Percentiles rank a stretch among this genome's conserved stretches.
Conservation (phyloP, 1,139 yeast species). For the Kluyveromyces sp. region DNA sequence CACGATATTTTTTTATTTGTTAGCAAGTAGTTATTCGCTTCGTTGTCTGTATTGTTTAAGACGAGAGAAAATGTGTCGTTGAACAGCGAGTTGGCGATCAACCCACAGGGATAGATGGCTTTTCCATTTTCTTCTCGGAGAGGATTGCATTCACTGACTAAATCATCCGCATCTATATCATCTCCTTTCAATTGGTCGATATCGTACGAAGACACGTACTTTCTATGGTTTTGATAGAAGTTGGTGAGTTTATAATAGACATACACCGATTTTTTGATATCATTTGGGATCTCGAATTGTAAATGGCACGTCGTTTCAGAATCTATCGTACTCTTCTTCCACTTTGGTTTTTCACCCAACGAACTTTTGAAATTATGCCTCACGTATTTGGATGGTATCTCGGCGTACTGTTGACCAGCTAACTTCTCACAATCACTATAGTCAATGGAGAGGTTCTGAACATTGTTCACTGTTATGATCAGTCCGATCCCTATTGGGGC, state of each 20-base stretch:
- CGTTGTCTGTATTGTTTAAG: slow-evolving; percentile 24
- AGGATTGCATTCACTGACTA: slow-evolving; percentile 71
- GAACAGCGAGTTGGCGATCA: slow-evolving; percentile 87
- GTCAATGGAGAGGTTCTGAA: slow-evolving; percentile 51
- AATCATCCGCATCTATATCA: slow-evolving; percentile 40
- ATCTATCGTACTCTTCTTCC: slow-evolving; percentile 45
- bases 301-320: slow-evolving; percentile 42
- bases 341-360: slow-evolving; percentile 41
- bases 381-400: slow-evolving; percentile 47
- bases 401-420: slow-evolving; percentile 35
- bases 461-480: slow-evolving; percentile 50
- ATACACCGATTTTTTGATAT: slow-evolving; percentile 54
- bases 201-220: slow-evolving; percentile 67
- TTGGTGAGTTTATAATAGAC: slow-evolving; percentile 66
- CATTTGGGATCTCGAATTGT: slow-evolving; percentile 53
- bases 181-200: slow-evolving; percentile 56
- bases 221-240: slow-evolving; percentile 72
- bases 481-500: slow-evolving; percentile 72
- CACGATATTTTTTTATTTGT: slow-evolving; percentile 76
- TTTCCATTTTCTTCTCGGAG: slow-evolving; percentile 48
- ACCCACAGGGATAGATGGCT: slow-evolving; percentile 85
- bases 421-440: slow-evolving; percentile 49
- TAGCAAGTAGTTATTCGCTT: slow-evolving; percentile 49
- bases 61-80: slow-evolving; percentile 65
- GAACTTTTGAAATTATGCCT: slow-evolving; percentile 44